A percentile compares a stretch with the other conserved stretches of the same genome.
These are phyloP conservation scores for Lachnellula suecica DNA, from an alignment of 2,329 filamentous ascomycete genomes.

Conservation along the genomic window DNA sequence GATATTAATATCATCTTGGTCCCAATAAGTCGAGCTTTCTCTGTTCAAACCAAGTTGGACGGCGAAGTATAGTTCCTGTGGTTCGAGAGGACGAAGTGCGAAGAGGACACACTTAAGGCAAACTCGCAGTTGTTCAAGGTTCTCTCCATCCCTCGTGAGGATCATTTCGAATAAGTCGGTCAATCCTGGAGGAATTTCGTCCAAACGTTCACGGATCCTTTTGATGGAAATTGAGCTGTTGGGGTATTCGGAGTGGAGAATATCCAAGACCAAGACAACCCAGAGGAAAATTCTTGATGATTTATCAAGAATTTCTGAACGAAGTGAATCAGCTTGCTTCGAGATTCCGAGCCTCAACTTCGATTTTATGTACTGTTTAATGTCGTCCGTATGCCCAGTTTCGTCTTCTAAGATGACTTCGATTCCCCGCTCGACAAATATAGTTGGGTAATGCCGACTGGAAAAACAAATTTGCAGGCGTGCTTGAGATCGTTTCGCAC, in stretches of 20 bases:
- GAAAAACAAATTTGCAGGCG: conserved; percentile 27
- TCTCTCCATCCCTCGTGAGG: conserved; percentile 39
- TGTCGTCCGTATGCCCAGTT: conserved; percentile 29
- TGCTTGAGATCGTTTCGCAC: conserved; percentile 8
- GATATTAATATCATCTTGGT: conserved; percentile 25
- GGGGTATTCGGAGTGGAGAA: conserved; percentile 43
- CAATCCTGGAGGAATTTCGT: conserved; percentile 28
- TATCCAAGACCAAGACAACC: conserved; percentile 29
- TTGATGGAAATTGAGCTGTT: conserved; percentile 25
- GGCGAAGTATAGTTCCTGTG: conserved; percentile 24
- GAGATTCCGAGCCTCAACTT: conserved; percentile 21
- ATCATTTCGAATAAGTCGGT: conserved; percentile 20
- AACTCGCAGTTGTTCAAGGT: conserved; percentile 41
- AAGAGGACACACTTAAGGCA: conserved; percentile 56
- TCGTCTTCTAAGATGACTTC: conserved; percentile 28
- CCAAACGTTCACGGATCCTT: conserved; percentile 35
- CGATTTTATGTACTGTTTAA: conserved; percentile 26
- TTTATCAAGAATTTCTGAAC: conserved; percentile 15
- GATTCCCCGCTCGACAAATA: conserved; percentile 22
- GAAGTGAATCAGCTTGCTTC: conserved; percentile 13
- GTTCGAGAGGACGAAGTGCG: conserved; percentile 32
- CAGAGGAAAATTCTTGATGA: conserved; percentile 23
- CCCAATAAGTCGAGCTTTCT: conserved; percentile 16
- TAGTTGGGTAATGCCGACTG: conserved; percentile 29
- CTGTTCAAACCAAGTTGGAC: conserved; percentile 16